Percentiles rank a stretch among this genome's conserved stretches.
These are phyloP conservation scores for Boletus rubroflammeus DNA, from an alignment of 768 basidiomycete species.

Conservation along the genomic window DNA sequence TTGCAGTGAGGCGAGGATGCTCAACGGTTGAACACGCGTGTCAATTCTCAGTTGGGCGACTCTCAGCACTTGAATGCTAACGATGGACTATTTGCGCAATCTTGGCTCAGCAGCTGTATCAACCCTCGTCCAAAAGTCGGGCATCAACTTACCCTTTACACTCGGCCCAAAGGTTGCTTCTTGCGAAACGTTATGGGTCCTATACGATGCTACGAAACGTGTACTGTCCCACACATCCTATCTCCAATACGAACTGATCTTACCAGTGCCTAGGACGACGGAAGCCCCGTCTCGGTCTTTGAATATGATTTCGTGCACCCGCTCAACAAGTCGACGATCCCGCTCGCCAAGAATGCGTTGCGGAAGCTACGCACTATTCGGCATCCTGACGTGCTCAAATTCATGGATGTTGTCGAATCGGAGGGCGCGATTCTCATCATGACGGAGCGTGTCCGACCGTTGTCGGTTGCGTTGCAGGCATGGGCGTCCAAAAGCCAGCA, in stretches of 20 bases:
- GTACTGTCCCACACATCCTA: constrained; percentile 40
- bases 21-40: not conserved
- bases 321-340: constrained; percentile 54
- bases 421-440: constrained; percentile 87
- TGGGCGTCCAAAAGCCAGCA: constrained; percentile 60
- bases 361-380: constrained; percentile 87
- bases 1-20: no score
- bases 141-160: constrained; percentile 83
- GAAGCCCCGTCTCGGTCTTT: constrained; percentile 81
- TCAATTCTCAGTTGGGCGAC: not conserved
- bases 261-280: constrained; percentile 69
- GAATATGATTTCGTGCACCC: constrained; percentile 78
- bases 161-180: constrained; percentile 70
- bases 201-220: constrained; percentile 87
- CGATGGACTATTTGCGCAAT: constrained; percentile 80
- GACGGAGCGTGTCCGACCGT: constrained; percentile 87
- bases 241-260: constrained; percentile 13
- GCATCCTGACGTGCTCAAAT: constrained; percentile 95
- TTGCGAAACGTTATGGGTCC: constrained; percentile 73
- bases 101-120: constrained; percentile 86
- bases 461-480: constrained; percentile 56
- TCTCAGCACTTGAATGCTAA: not conserved
- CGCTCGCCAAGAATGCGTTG: constrained; percentile 84
- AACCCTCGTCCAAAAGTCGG: constrained; percentile 89
- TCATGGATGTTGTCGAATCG: constrained; percentile 90